Percentiles rank a stretch among this genome's conserved stretches.
These are phyloP conservation scores for Linnemannia exigua DNA, from an alignment of 192 early-diverging fungal species.

Conservation along the genomic window DNA sequence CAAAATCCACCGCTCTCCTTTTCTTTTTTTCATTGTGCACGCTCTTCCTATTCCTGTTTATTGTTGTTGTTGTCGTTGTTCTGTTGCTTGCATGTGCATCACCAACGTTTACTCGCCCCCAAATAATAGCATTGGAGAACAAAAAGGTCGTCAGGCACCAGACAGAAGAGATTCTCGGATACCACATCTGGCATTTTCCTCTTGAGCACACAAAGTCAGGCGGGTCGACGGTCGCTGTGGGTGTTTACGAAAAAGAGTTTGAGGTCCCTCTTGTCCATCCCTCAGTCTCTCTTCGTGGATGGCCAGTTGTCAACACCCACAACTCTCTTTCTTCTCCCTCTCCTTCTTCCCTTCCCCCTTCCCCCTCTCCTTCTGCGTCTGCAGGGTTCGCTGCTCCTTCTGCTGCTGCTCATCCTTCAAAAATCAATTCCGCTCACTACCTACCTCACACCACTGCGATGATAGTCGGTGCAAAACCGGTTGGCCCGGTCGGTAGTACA, in stretches of 20 bases:
- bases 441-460: background rate
- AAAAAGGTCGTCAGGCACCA: conserved; percentile 45
- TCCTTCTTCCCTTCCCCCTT: background rate
- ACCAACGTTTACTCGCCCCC: background rate
- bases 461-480: background rate
- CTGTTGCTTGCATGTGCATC: background rate
- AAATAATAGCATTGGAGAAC: conserved; percentile 46
- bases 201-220: conserved; percentile 34
- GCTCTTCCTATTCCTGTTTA: background rate
- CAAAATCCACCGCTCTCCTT: background rate
- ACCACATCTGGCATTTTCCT: conserved; percentile 47
- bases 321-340: background rate
- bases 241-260: conserved; percentile 42
- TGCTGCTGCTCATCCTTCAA: background rate
- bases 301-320: no score
- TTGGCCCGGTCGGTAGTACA: background rate
- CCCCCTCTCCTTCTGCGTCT: background rate
- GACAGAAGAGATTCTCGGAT: conserved; percentile 46
- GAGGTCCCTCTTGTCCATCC: conserved; percentile 37
- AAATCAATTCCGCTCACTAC: background rate
- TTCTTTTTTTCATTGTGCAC: background rate
- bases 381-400: background rate
- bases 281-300: background rate
- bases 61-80: background rate
- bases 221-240: conserved; percentile 33